These are phyloP conservation scores for Capsicum rhomboideum DNA, from an alignment of 257 asterid species.

Conservation along the genomic window DNA sequence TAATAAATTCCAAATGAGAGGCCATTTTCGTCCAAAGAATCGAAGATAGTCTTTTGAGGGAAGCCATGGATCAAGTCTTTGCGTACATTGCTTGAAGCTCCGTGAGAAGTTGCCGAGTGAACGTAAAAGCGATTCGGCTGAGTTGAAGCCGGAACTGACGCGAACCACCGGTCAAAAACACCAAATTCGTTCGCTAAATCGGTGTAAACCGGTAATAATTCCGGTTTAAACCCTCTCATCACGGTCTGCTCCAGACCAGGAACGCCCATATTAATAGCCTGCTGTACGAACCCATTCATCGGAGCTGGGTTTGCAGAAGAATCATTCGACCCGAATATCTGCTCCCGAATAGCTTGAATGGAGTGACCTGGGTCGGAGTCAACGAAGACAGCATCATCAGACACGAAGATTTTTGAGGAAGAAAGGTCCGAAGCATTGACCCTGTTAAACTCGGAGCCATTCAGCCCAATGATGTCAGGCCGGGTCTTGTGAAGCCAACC, in stretches of 20 bases:
- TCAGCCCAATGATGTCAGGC: slow-evolving; percentile 78
- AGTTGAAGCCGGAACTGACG: slow-evolving; percentile 94
- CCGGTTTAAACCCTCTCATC: slow-evolving; percentile 91
- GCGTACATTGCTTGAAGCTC: slow-evolving; percentile 90
- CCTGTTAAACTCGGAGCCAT: slow-evolving; percentile 66
- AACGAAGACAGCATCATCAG: slow-evolving; percentile 59
- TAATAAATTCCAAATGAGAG: slow-evolving; percentile 79
- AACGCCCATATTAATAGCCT: slow-evolving; percentile 71
- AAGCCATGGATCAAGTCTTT: slow-evolving; percentile 79
- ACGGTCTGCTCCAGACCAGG: slow-evolving; percentile 54
- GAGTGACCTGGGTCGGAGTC: slow-evolving; percentile 97
- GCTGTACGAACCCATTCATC: slow-evolving; percentile 96
- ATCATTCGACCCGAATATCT: slow-evolving; percentile 68
- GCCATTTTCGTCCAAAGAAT: slow-evolving; percentile 75
- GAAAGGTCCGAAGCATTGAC: slow-evolving; percentile 65
- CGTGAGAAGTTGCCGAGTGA: slow-evolving; percentile 97
- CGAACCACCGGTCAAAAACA: slow-evolving; percentile 89
- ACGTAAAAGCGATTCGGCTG: slow-evolving; percentile 94
- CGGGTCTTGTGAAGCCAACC: slow-evolving; percentile 78
- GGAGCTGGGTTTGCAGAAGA: slow-evolving; percentile 72
- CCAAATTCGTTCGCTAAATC: slow-evolving; percentile 71
- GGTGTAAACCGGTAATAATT: slow-evolving; percentile 55
- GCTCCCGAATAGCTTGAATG: slow-evolving; percentile 85
- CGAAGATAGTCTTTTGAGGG: slow-evolving; percentile 95
- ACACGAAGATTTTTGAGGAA: slow-evolving; percentile 38